Conservation (phyloP, 2,329 filamentous ascomycete genomes). For the Talaromyces sp. region DNA sequence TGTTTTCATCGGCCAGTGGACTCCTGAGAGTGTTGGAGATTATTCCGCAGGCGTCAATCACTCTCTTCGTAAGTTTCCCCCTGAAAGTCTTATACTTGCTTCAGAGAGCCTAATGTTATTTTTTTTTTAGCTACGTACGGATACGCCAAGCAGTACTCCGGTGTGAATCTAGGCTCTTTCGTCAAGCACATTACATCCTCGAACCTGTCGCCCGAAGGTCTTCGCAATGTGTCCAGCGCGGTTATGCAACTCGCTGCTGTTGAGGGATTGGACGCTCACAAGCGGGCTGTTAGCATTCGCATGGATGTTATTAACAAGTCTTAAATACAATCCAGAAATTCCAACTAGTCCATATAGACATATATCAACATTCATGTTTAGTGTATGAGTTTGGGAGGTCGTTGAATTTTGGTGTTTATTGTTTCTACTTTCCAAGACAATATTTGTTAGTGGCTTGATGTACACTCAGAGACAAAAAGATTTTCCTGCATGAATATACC, state of each 20-base stretch:
- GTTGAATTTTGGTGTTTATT: not conserved
- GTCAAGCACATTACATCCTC: constrained; percentile 97
- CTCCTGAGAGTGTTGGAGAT: constrained; percentile 94
- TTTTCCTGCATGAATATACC: not conserved
- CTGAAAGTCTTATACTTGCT: not conserved
- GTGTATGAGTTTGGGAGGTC: not conserved
- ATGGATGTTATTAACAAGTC: constrained; percentile 45
- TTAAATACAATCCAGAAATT: not conserved
- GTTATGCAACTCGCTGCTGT: constrained; percentile 95
- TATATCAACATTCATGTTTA: too few species aligned
- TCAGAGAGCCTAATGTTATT: constrained; percentile 23
- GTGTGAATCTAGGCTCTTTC: constrained; percentile 93
- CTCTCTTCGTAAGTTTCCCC: constrained; percentile 73
- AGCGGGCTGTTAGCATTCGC: constrained; percentile 66
- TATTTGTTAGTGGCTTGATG: not conserved
- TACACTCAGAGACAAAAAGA: not conserved
- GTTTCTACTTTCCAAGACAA: not conserved
- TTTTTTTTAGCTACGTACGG: constrained; percentile 76
- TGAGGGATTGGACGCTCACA: constrained; percentile 91
- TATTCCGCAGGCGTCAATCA: constrained; percentile 98
- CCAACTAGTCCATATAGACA: not conserved
- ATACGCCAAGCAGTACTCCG: constrained; percentile 97
- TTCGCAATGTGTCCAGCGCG: constrained; percentile 78
- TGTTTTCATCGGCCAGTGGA: constrained; percentile 95
- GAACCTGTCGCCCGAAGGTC: constrained; percentile 78